Conservation (phyloP, 176 grass and related monocot species). For the Ensete ventricosum region DNA sequence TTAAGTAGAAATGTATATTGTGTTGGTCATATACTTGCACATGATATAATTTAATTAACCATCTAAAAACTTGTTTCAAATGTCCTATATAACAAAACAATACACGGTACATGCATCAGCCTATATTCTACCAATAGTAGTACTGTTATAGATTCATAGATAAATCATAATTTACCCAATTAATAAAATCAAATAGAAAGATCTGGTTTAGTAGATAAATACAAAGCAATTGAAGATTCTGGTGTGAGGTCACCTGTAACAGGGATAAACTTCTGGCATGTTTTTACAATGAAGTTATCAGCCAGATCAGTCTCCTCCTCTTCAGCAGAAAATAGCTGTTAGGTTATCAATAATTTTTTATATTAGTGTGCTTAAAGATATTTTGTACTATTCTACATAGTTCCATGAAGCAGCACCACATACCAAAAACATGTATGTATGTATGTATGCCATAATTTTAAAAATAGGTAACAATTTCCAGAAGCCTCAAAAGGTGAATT, state of each 20-base stretch:
- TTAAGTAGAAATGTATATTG: too few species aligned
- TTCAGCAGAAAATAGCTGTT: slow-evolving; percentile 75
- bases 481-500: too few species aligned
- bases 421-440: not conserved
- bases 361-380: slow-evolving; percentile 12
- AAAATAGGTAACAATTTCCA: too few species aligned
- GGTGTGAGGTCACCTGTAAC: slow-evolving; percentile 50
- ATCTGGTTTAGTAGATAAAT: not conserved
- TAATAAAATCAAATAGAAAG: not conserved
- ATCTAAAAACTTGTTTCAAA: too few species aligned
- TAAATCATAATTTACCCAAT: not conserved
- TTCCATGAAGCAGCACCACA: not conserved
- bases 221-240: slow-evolving; percentile 4
- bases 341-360: slow-evolving; percentile 18
- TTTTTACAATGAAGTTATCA: slow-evolving; percentile 97
- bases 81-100: too few species aligned
- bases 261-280: slow-evolving; percentile 90
- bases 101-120: too few species aligned
- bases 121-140: too few species aligned
- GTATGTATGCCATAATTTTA: too few species aligned
- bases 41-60: too few species aligned
- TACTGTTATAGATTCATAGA: too few species aligned
- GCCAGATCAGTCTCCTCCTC: slow-evolving; percentile 82
- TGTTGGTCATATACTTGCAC: too few species aligned
- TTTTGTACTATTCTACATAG: not conserved